A percentile compares a stretch with the other conserved stretches of the same genome.
Conservation (phyloP, 345 rosid species). For the Balakata baccata region DNA sequence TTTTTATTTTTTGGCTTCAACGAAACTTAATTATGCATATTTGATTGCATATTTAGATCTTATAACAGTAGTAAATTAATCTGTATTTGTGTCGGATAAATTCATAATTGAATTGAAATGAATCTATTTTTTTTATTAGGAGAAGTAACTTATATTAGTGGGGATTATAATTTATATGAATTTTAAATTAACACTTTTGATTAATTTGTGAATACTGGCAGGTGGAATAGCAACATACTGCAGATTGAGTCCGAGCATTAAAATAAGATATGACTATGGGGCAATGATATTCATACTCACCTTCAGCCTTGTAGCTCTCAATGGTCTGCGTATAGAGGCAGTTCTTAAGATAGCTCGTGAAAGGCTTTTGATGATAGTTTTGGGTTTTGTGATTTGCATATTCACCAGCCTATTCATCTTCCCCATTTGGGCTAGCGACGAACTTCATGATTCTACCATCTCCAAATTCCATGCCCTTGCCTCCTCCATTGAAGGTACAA, state of each 20-base stretch:
- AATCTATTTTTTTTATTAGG: too few relatives aligned
- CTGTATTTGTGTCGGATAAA: too few relatives aligned
- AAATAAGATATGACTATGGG: conserved; percentile 65
- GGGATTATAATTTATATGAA: too few relatives aligned
- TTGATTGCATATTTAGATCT: too few relatives aligned
- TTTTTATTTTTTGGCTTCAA: too few relatives aligned
- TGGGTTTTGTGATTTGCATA: conserved; percentile 68
- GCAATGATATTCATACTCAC: conserved; percentile 76
- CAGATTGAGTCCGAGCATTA: conserved; percentile 56
- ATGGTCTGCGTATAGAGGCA: conserved; percentile 54
- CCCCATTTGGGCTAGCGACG: conserved; percentile 89
- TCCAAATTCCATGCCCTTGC: conserved; percentile 58
- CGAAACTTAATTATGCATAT: too few relatives aligned
- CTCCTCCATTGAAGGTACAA: conserved; percentile 59
- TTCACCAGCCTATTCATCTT: conserved; percentile 52
- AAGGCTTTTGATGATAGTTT: conserved; percentile 56
- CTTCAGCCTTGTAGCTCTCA: conserved; percentile 65
- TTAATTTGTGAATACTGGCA: conserved; percentile 14
- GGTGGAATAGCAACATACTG: conserved; percentile 67
- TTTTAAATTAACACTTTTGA: too few relatives aligned
- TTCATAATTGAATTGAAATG: too few relatives aligned
- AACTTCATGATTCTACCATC: conserved; percentile 60
- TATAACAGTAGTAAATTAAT: too few relatives aligned
- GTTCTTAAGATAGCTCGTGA: conserved; percentile 56
- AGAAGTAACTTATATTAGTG: too few relatives aligned